These are phyloP conservation scores for Coemansia aciculifera DNA, from an alignment of 192 early-diverging fungal genomes.

Conservation along the genomic window DNA sequence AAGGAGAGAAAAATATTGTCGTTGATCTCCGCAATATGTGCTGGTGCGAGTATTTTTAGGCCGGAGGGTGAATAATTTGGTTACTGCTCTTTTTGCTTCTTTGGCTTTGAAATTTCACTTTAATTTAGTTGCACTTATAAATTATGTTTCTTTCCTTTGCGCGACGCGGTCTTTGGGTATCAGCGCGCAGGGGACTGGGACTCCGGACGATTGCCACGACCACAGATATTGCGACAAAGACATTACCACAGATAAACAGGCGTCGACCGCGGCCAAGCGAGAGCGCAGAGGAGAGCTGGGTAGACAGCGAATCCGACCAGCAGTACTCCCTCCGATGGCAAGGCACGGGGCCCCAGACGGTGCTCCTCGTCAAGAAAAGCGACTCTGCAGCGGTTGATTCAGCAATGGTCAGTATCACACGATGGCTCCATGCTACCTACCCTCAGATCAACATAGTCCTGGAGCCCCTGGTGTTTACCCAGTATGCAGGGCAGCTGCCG, in stretches of 20 bases:
- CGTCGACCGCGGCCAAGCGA: background rate
- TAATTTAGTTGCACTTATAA: background rate
- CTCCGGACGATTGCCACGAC: slow-evolving; percentile 20
- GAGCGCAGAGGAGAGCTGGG: background rate
- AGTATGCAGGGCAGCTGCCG: slow-evolving; percentile 48
- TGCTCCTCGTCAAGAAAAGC: slow-evolving; percentile 83
- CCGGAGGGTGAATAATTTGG: background rate
- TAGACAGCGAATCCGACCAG: slow-evolving; percentile 29
- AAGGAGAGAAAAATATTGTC: background rate
- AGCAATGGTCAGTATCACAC: slow-evolving; percentile 66
- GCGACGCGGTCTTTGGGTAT: background rate
- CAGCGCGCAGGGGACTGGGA: background rate
- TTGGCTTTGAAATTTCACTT: background rate
- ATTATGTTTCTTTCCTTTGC: slow-evolving; percentile 1
- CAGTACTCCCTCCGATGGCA: slow-evolving; percentile 28
- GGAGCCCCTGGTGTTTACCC: slow-evolving; percentile 63
- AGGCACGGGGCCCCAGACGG: slow-evolving; percentile 61
- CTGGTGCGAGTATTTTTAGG: background rate
- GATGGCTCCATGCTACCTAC: slow-evolving; percentile 68
- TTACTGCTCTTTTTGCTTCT: background rate
- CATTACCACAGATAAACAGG: slow-evolving; percentile 23
- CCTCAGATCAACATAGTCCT: slow-evolving; percentile 71
- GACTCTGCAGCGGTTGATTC: slow-evolving; percentile 64
- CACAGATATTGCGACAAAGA: slow-evolving; percentile 35
- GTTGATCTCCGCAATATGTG: background rate